A percentile compares a stretch with the other conserved stretches of the same genome.
Evolutionary conservation across 2,329 filamentous ascomycete genomes (phyloP).

Genomic region (Berkeleyomyces rouxiae): DNA sequence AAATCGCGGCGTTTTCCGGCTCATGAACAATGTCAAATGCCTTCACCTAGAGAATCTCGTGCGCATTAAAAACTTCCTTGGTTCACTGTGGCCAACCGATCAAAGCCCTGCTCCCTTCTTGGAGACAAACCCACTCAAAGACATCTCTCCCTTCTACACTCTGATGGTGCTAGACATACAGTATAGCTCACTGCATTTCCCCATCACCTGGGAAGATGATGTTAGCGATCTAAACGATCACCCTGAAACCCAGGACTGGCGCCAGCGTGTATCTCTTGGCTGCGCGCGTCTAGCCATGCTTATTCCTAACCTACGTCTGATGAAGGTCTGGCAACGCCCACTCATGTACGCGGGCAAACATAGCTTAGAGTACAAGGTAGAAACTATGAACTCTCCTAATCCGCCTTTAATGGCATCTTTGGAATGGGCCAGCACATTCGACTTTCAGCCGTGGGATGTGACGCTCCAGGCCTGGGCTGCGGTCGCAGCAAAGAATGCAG

Average conservation of each 20-base stretch:
- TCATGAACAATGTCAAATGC: slow-evolving; percentile 14
- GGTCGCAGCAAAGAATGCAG: slow-evolving; percentile 14
- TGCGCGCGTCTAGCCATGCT: slow-evolving; percentile 15
- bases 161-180: slow-evolving; percentile 15
- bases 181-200: slow-evolving; percentile 16
- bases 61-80: slow-evolving; percentile 15
- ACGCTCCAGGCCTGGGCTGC: slow-evolving; percentile 17
- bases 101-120: slow-evolving; percentile 12
- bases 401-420: slow-evolving; percentile 8
- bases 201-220: slow-evolving; percentile 16
- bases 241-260: slow-evolving; percentile 14
- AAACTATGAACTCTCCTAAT: not conserved
- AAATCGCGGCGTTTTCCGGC: slow-evolving; percentile 11
- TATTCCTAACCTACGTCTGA: slow-evolving; percentile 16
- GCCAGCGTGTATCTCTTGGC: slow-evolving; percentile 16
- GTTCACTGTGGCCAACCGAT: slow-evolving; percentile 15
- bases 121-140: not conserved
- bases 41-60: slow-evolving; percentile 15
- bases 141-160: not conserved
- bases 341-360: slow-evolving; percentile 18
- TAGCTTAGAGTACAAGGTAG: slow-evolving; percentile 14
- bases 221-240: slow-evolving; percentile 15
- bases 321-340: slow-evolving; percentile 16
- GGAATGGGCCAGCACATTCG: slow-evolving; percentile 16
- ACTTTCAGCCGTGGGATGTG: slow-evolving; percentile 15